Conservation (phyloP, 164 flowering plant genomes). For the Dillenia turbinata region DNA sequence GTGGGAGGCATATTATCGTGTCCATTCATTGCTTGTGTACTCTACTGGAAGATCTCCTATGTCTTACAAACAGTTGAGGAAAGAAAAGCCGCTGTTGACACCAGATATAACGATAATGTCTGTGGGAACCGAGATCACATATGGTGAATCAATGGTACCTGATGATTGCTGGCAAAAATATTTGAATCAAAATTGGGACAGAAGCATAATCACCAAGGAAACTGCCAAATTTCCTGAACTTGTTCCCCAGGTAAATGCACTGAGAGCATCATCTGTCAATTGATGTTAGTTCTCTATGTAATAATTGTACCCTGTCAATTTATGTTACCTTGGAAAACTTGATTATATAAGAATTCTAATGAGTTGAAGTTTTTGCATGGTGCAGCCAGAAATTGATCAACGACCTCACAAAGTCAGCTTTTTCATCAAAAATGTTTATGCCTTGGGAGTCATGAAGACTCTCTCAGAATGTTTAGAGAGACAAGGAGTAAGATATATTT, state of each 20-base stretch:
- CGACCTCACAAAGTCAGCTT: conserved; percentile 95
- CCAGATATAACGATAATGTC: conserved; percentile 98
- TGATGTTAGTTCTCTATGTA: neutral
- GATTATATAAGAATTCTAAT: neutral
- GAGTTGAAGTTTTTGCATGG: conserved; percentile 2
- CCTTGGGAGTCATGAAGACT: conserved; percentile 54
- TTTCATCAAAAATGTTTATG: conserved; percentile 70
- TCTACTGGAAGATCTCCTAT: conserved; percentile 95
- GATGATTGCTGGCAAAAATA: conserved; percentile 81
- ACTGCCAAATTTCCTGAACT: conserved; percentile 75
- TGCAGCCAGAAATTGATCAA: conserved; percentile 87
- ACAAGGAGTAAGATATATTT: conserved; percentile 65
- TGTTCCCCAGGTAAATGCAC: conserved; percentile 59
- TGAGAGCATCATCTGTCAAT: neutral
- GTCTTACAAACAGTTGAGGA: conserved; percentile 82
- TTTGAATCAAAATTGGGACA: conserved; percentile 85
- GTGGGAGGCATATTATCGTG: conserved; percentile 85
- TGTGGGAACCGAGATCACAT: conserved; percentile 97
- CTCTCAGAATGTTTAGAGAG: conserved; percentile 51
- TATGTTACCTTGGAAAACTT: too few relatives aligned
- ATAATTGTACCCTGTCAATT: neutral
- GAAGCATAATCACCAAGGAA: conserved; percentile 67
- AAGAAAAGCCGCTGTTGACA: conserved; percentile 92
- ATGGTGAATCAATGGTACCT: conserved; percentile 81
- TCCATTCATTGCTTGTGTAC: conserved; percentile 81